Percentiles rank a stretch among this genome's conserved stretches.
Evolutionary conservation across 2,329 filamentous ascomycete species (phyloP).

Genomic region (Aspergillus luchuensis): DNA sequence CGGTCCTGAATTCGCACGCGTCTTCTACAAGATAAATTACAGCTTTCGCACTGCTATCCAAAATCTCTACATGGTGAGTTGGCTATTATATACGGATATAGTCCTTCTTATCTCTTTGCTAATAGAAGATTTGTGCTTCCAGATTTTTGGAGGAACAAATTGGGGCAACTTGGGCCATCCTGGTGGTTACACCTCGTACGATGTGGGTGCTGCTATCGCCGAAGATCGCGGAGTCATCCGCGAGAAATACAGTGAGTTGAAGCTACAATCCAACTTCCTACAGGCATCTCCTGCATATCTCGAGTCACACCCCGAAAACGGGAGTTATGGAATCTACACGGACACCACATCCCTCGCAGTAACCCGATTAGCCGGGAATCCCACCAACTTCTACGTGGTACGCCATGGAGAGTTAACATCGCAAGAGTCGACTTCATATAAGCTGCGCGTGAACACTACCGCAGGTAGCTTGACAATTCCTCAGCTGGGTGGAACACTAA

Average conservation of each 20-base stretch:
- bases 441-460: background rate
- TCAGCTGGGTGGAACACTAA: background rate
- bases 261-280: constrained; percentile 73
- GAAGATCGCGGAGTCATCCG: constrained; percentile 68
- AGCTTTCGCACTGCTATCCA: constrained; percentile 67
- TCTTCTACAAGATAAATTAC: constrained; percentile 75
- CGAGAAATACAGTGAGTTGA: constrained; percentile 76
- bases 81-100: background rate
- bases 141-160: constrained; percentile 73
- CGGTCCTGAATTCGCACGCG: constrained; percentile 39
- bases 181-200: constrained; percentile 63
- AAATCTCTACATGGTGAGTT: constrained; percentile 68
- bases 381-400: constrained; percentile 6
- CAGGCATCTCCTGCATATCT: constrained; percentile 70
- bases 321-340: constrained; percentile 5
- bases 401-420: constrained; percentile 23
- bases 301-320: constrained; percentile 54
- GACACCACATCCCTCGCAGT: background rate
- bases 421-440: background rate
- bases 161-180: constrained; percentile 75
- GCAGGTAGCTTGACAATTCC: constrained; percentile 6
- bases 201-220: constrained; percentile 63
- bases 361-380: background rate
- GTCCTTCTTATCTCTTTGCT: too few species aligned
- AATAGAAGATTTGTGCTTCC: constrained; percentile 22